Conservation (phyloP, 805 yeast genomes). For the Saccharomyces mikatae region DNA sequence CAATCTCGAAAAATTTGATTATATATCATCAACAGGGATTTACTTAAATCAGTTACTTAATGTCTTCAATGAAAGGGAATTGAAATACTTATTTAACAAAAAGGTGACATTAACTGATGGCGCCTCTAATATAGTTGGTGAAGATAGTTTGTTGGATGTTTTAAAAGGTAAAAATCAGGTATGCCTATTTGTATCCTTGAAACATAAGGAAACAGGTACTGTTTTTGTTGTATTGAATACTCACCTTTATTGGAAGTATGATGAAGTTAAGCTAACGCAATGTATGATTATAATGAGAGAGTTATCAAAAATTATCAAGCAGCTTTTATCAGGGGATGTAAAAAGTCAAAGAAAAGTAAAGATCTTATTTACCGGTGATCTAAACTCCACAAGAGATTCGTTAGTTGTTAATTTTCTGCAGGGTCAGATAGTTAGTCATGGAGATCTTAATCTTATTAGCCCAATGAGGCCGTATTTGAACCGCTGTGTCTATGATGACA, state of each 20-base stretch:
- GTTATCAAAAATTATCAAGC: conserved; percentile 23
- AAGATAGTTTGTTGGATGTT: conserved; percentile 26
- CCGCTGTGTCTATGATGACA: conserved; percentile 28
- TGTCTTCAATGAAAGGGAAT: conserved; percentile 24
- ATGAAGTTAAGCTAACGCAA: conserved; percentile 49
- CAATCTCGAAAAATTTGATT: conserved; percentile 41
- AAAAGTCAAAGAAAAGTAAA: conserved; percentile 25
- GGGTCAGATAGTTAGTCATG: conserved; percentile 26
- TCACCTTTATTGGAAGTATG: conserved; percentile 53
- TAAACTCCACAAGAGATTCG: conserved; percentile 45
- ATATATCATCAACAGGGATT: conserved; percentile 30
- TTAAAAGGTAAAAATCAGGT: conserved; percentile 47
- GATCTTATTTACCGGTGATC: conserved; percentile 47
- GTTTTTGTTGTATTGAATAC: conserved; percentile 46
- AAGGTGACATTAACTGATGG: conserved; percentile 25
- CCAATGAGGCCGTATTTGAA: conserved; percentile 29
- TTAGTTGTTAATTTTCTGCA: conserved; percentile 40
- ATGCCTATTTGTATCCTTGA: conserved; percentile 42
- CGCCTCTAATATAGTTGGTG: conserved; percentile 22
- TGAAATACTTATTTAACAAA: conserved; percentile 19
- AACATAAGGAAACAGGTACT: conserved; percentile 36
- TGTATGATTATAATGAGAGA: conserved; percentile 38
- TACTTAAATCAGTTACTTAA: conserved; percentile 27
- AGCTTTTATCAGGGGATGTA: conserved; percentile 16
- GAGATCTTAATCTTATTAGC: conserved; percentile 23